Evolutionary conservation across 148 eudicot genomes (phyloP).

Genomic region (Dianthus caryophyllus): DNA sequence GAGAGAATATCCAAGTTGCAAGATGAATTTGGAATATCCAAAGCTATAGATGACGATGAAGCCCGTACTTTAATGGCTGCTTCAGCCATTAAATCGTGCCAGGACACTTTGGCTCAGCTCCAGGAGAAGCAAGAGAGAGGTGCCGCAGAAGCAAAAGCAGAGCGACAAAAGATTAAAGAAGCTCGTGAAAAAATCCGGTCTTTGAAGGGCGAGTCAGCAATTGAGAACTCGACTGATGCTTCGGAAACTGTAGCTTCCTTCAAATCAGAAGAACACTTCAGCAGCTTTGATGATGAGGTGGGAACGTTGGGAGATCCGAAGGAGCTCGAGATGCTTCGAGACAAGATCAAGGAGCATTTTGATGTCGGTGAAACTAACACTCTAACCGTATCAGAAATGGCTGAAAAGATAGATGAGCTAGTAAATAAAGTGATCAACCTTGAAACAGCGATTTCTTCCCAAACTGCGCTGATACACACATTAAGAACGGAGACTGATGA

Average conservation of each 20-base stretch:
- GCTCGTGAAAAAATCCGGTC: conserved; percentile 53
- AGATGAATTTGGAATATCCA: conserved; percentile 66
- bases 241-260: conserved; percentile 19
- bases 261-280: conserved; percentile 22
- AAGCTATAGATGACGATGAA: conserved; percentile 69
- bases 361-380: conserved; percentile 31
- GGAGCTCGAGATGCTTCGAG: conserved; percentile 35
- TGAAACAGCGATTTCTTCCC: conserved; percentile 71
- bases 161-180: conserved; percentile 42
- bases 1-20: conserved; percentile 60
- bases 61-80: conserved; percentile 81
- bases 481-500: conserved; percentile 62
- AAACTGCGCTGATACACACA: conserved; percentile 63
- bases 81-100: conserved; percentile 76
- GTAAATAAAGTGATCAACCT: conserved; percentile 72
- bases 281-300: conserved; percentile 15
- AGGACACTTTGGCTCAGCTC: conserved; percentile 54
- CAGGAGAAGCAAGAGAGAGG: conserved; percentile 66
- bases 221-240: conserved; percentile 16
- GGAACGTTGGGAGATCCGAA: conserved; percentile 24
- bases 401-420: conserved; percentile 81
- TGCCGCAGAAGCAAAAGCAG: conserved; percentile 46
- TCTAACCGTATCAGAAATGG: conserved; percentile 56
- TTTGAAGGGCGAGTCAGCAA: conserved; percentile 35
- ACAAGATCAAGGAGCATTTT: conserved; percentile 45